Base-by-base conservation (phyloP, 2,329 filamentous ascomycete genomes). In the Ambrosiella cleistominuta region DNA sequence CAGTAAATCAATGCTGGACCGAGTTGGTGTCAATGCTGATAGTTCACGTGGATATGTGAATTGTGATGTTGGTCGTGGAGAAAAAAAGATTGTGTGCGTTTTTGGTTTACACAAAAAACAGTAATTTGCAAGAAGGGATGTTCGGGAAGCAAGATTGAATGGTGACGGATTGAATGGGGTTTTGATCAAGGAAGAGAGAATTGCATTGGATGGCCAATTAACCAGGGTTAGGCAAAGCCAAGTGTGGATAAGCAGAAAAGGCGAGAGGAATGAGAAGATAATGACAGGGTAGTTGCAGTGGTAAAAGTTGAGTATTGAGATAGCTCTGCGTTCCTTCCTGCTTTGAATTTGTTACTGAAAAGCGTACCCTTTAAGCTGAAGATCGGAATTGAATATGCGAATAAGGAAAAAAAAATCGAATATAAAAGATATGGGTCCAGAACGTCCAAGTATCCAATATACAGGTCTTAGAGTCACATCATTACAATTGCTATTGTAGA, bases 181-280 rank as follows among this genome's bases (percentile, higher is more conserved):
- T 47, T 47, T 47, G 44, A 47, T 47, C 44, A 47, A 47, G 44
- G 44, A 15, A 47, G n/a, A n/a, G 44, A 47, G 19, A 47, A 17
- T 15, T 15, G 44, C 15, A 47, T 47, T 47, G 44, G 8, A 47
- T 47, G 44, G 44, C 27, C n/a, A 11, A 47, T 47, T 15, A 11
- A 47, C 44, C 44, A 17, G 44, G 44, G 44, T 47, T 17, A 2
- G 27, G 27, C 27, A 5, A 27, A 27, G 3, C 27, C 27, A 3
- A 5, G 11, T 47, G n/a, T 47, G 54, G 40, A 36, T 39, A 40
- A 55, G 38, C 36, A 35, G 38, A 44, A 39, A 56, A 27, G 49
- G 37, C 6, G 42, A 13, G 27, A 57, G n/a, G 50, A 54, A 54
- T 53, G 51, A 54, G 19, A 57, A 54, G 2, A 54, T 7, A 56